Conservation (phyloP, 2,329 filamentous ascomycete genomes). For the Fusarium robinianum region DNA sequence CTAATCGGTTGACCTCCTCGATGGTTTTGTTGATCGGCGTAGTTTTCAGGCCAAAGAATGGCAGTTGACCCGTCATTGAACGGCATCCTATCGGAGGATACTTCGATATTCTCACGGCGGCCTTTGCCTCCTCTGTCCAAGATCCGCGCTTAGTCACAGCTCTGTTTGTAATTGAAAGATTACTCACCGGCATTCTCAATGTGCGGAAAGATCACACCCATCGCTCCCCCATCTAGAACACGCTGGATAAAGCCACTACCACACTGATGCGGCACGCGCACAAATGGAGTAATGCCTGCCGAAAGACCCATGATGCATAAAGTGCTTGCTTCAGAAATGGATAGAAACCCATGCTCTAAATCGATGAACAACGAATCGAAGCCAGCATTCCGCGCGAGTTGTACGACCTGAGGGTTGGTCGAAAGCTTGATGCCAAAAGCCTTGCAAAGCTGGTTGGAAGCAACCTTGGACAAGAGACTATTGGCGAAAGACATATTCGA, state of each 20-base stretch:
- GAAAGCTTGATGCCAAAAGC: conserved; percentile 39
- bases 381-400: conserved; percentile 40
- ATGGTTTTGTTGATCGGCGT: conserved; percentile 8
- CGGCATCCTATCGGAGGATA: conserved; percentile 32
- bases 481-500: no score
- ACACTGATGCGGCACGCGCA: conserved; percentile 42
- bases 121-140: conserved; percentile 47
- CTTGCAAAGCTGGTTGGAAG: conserved; percentile 21
- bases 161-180: no score
- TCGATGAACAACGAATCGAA: conserved; percentile 47
- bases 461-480: conserved; percentile 5
- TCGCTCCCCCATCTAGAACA: conserved; percentile 41
- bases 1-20: conserved; percentile 18
- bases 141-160: neutral
- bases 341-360: conserved; percentile 43
- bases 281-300: conserved; percentile 39
- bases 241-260: conserved; percentile 41
- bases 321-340: conserved; percentile 37
- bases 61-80: conserved; percentile 32
- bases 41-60: conserved; percentile 25
- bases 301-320: conserved; percentile 36
- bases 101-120: conserved; percentile 45
- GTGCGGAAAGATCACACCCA: conserved; percentile 41
- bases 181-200: conserved; percentile 23
- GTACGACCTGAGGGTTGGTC: conserved; percentile 36